Conservation (phyloP, 371 early-diverging fungal genomes). For the Actinomucor elegans region DNA sequence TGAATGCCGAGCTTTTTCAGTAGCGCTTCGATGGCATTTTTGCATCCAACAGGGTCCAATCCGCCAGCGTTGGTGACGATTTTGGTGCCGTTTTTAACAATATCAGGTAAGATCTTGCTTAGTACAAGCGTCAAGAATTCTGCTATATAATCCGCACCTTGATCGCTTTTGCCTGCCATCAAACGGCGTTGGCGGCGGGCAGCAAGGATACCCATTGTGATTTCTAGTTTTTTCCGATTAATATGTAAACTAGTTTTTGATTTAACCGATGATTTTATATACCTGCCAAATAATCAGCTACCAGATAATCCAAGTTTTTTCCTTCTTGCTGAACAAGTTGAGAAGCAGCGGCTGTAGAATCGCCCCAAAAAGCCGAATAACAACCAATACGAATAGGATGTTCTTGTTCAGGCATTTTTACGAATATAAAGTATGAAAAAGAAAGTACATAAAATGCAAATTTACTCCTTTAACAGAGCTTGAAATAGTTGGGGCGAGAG, state of each 20-base stretch:
- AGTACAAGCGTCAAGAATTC: constrained; percentile 65
- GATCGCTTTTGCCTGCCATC: constrained; percentile 50
- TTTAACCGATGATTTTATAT: too few species aligned
- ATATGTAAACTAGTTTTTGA: too few species aligned
- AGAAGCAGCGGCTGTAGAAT: constrained; percentile 67
- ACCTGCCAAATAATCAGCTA: constrained; percentile 71
- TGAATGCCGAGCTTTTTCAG: constrained; percentile 50
- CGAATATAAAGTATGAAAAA: neutral
- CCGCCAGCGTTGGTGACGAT: constrained; percentile 79
- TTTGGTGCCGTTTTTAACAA: constrained; percentile 62
- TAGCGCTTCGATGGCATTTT: constrained; percentile 64
- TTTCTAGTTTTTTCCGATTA: too few species aligned
- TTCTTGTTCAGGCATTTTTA: constrained; percentile 5
- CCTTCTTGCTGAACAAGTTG: constrained; percentile 71
- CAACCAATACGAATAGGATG: constrained; percentile 67
- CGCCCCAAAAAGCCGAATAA: constrained; percentile 76
- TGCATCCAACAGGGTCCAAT: constrained; percentile 68
- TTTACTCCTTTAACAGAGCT: too few species aligned
- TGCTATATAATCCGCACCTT: constrained; percentile 62
- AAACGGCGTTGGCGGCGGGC: constrained; percentile 52
- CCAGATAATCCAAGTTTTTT: constrained; percentile 70
- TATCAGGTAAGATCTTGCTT: constrained; percentile 49
- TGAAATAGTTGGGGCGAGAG: constrained; percentile 11
- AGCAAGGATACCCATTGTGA: constrained; percentile 77
- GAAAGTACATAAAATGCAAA: too few species aligned